Percentiles rank a stretch among this genome's conserved stretches.
Evolutionary conservation across 495 filamentous ascomycete genomes (phyloP).

Genomic region (Penicillium tannophilum): DNA sequence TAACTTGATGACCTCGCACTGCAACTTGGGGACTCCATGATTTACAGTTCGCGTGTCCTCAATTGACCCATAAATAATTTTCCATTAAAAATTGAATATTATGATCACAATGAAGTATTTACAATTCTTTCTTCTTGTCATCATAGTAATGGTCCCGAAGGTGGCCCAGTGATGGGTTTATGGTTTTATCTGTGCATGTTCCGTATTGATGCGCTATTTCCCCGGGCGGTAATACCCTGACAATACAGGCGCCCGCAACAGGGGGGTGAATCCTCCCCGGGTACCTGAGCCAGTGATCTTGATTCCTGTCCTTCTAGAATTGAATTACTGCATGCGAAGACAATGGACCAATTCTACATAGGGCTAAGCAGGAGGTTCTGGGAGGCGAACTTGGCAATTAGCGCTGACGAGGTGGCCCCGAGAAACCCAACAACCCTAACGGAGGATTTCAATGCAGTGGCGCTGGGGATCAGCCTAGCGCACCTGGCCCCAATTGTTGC

Average conservation of each 20-base stretch:
- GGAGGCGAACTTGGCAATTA: neutral
- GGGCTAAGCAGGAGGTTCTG: neutral
- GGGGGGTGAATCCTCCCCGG: conserved; percentile 8
- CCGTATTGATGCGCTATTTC: conserved; percentile 1
- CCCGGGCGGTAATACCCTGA: conserved; percentile 6
- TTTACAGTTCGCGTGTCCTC: neutral
- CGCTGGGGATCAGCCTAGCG: conserved; percentile 5
- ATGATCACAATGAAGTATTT: neutral
- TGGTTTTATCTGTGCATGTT: neutral
- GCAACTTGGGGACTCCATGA: neutral
- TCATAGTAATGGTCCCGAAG: neutral
- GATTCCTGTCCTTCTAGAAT: neutral
- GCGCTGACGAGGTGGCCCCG: neutral
- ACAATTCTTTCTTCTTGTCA: neutral
- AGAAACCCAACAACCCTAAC: neutral
- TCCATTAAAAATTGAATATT: neutral
- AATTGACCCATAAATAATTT: neutral
- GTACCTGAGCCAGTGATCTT: conserved; percentile 10
- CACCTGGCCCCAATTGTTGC: conserved; percentile 7
- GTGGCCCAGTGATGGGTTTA: neutral
- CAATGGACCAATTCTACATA: neutral
- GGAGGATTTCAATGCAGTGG: conserved; percentile 9
- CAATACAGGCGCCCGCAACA: conserved; percentile 4
- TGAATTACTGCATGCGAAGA: neutral
- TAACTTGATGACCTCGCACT: conserved; percentile 12